Conservation (phyloP, 148 eudicot genomes). For the Camellia granthamiana region DNA sequence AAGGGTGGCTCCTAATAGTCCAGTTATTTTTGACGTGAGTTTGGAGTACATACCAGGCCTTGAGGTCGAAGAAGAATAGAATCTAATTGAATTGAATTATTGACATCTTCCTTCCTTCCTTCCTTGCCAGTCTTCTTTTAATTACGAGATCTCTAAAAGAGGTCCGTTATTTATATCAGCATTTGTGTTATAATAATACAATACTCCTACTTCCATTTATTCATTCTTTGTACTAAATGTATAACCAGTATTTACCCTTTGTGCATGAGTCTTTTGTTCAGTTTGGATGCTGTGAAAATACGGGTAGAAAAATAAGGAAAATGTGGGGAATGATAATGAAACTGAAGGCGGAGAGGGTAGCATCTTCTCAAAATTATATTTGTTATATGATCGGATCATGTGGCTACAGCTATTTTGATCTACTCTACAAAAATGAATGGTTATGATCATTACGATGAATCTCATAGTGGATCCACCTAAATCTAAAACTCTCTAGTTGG, state of each 20-base stretch:
- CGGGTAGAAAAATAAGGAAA: not conserved
- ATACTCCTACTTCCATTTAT: not conserved
- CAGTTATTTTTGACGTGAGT: conserved; percentile 88
- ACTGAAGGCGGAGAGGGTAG: too few species aligned
- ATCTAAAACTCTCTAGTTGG: too few species aligned
- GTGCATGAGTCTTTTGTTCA: not conserved
- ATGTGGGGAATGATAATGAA: not conserved
- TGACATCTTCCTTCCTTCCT: not conserved
- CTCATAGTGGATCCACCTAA: too few species aligned
- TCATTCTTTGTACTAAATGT: not conserved
- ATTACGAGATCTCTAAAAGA: not conserved
- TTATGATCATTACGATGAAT: too few species aligned
- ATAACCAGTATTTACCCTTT: not conserved
- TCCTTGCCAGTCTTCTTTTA: too few species aligned
- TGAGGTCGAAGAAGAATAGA: conserved; percentile 65
- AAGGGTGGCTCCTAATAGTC: conserved; percentile 89
- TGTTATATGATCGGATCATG: too few species aligned
- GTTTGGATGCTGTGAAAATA: not conserved
- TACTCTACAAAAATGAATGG: too few species aligned
- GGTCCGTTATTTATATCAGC: not conserved
- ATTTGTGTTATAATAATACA: not conserved
- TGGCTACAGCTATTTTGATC: too few species aligned
- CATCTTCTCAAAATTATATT: too few species aligned
- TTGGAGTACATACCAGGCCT: conserved; percentile 94
- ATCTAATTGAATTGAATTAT: not conserved